These are phyloP conservation scores for Neoarthrinium moseri DNA, from an alignment of 2,329 filamentous ascomycete genomes.

Conservation along the genomic window DNA sequence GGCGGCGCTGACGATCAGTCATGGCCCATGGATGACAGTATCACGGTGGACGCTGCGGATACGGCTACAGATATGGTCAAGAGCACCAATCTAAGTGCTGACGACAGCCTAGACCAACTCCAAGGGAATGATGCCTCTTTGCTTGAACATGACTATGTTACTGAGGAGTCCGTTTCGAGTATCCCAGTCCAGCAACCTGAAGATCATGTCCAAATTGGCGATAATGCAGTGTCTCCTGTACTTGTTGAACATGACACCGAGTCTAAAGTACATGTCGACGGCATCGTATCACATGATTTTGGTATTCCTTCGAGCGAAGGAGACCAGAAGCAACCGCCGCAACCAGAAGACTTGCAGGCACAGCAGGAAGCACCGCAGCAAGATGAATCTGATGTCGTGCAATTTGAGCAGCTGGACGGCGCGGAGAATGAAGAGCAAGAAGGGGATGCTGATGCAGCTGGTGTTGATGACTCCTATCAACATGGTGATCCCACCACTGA, in stretches of 20 bases:
- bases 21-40: conserved; percentile 22
- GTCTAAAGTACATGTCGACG: neutral
- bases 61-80: neutral
- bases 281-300: neutral
- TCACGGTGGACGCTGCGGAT: conserved; percentile 11
- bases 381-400: neutral
- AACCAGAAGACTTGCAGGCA: neutral
- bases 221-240: conserved; percentile 3
- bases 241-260: neutral
- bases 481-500: no score
- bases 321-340: neutral
- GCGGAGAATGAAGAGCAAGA: neutral
- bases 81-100: no score
- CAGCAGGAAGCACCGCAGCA: neutral
- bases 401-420: neutral
- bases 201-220: conserved; percentile 3
- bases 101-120: no score
- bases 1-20: conserved; percentile 22
- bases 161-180: no score
- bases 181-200: conserved; percentile 1
- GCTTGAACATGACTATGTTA: no score
- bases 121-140: no score
- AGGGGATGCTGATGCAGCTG: no score
- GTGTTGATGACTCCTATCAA: no score
- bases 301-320: neutral